phyloP scores from a whole-genome alignment of 768 basidiomycete genomes.

The Lactifluus pinguis region DNA sequence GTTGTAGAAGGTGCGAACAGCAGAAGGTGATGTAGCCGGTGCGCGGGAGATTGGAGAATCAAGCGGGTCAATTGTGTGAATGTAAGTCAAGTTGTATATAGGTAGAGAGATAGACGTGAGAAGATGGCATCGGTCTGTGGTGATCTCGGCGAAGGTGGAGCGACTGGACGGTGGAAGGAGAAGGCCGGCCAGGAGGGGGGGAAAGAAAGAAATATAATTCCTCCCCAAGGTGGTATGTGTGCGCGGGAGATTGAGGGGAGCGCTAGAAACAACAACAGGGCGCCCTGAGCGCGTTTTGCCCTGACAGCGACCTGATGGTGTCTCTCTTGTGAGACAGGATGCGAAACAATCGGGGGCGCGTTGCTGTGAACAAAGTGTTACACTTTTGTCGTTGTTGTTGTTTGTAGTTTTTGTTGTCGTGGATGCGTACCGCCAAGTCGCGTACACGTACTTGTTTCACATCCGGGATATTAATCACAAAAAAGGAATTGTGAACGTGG shows the following conservation, averaged over 20 bases:
- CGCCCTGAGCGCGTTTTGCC: slow-evolving; percentile 15
- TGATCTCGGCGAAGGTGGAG: slow-evolving; percentile 17
- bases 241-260: slow-evolving; percentile 11
- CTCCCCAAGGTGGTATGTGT: background rate
- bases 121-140: slow-evolving; percentile 13
- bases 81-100: background rate
- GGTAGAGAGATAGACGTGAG: slow-evolving; percentile 7
- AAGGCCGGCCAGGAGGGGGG: slow-evolving; percentile 6
- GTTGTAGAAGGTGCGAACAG: slow-evolving; percentile 1
- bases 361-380: slow-evolving; percentile 7
- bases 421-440: background rate
- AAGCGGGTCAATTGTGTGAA: slow-evolving; percentile 1
- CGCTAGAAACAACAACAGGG: slow-evolving; percentile 8
- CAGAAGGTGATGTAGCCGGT: slow-evolving; percentile 7
- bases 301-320: slow-evolving; percentile 12
- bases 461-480: background rate
- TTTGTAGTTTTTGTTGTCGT: background rate
- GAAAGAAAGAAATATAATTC: background rate
- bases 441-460: background rate
- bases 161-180: background rate
- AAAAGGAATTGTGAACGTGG: background rate
- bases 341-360: slow-evolving; percentile 6
- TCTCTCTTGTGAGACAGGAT: background rate
- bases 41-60: slow-evolving; percentile 12
- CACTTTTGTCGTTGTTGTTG: slow-evolving; percentile 1